Evolutionary conservation across 805 yeast species (phyloP).

Genomic region (Candida verbasci): DNA sequence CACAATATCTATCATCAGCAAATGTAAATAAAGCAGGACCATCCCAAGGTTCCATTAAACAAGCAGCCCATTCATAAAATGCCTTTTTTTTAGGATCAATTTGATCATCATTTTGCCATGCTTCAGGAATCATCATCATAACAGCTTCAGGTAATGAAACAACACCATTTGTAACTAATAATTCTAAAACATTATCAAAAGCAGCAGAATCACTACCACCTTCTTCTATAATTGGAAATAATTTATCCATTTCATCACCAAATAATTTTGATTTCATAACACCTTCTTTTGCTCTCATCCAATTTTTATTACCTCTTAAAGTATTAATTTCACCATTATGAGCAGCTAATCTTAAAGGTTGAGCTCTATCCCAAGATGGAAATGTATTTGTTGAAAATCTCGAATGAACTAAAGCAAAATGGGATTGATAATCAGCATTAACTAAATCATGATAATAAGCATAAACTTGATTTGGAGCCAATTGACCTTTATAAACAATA

Average conservation of each 20-base stretch:
- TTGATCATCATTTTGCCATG: conserved; percentile 84
- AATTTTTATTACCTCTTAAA: conserved; percentile 93
- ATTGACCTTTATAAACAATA: conserved; percentile 96
- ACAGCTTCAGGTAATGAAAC: conserved; percentile 93
- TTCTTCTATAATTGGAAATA: conserved; percentile 94
- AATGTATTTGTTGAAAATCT: conserved; percentile 97
- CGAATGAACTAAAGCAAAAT: conserved; percentile 94
- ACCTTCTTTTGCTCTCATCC: conserved; percentile 99
- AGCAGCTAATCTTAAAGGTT: conserved; percentile 95
- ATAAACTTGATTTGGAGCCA: conserved; percentile 95
- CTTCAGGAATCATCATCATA: conserved; percentile 96
- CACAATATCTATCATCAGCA: conserved; percentile 96
- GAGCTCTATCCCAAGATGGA: conserved; percentile 99
- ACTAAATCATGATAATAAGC: conserved; percentile 89
- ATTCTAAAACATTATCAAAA: conserved; percentile 89
- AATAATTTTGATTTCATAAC: conserved; percentile 83
- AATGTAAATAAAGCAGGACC: conserved; percentile 97
- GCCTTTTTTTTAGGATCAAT: conserved; percentile 93
- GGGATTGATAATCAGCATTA: conserved; percentile 89
- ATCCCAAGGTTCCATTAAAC: conserved; percentile 99
- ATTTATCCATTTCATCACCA: conserved; percentile 85
- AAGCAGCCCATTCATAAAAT: conserved; percentile 98
- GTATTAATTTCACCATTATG: conserved; percentile 99
- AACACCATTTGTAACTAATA: conserved; percentile 87
- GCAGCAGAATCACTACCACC: conserved; percentile 99